phyloP scores from a whole-genome alignment of 1,139 yeast species.

The Komagataea norvegica region DNA sequence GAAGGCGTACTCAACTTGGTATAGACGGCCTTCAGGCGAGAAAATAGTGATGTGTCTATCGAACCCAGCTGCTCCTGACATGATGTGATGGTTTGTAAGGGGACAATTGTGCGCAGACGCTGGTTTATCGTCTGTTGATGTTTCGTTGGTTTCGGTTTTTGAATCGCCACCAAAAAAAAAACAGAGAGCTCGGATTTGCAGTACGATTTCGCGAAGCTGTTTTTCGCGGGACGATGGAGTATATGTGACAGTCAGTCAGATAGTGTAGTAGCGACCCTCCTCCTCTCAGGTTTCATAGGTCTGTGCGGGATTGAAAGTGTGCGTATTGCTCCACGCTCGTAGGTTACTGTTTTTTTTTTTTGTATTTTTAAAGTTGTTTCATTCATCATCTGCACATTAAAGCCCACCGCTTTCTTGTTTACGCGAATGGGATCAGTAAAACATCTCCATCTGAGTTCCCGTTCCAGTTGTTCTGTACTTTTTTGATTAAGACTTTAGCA shows the following conservation, averaged over 20 bases:
- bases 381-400: no score
- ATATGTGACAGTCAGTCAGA: no score
- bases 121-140: no score
- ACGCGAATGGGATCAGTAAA: constrained; percentile 21
- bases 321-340: no score
- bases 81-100: not conserved
- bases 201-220: no score
- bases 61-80: constrained; percentile 75
- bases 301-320: no score
- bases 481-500: constrained; percentile 31
- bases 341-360: no score
- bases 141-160: not conserved
- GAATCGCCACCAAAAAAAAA: not conserved
- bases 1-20: constrained; percentile 96
- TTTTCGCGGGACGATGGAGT: no score
- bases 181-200: no score
- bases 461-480: constrained; percentile 30
- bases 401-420: not conserved
- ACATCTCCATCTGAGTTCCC: constrained; percentile 12
- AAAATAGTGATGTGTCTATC: constrained; percentile 98
- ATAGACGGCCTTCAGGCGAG: constrained; percentile 96
- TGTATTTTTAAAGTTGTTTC: no score
- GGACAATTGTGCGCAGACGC: not conserved
- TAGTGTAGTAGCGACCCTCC: no score
- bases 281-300: no score